Evolutionary conservation across 768 basidiomycete genomes (phyloP).

Genomic region (Tricholoma sp.): DNA sequence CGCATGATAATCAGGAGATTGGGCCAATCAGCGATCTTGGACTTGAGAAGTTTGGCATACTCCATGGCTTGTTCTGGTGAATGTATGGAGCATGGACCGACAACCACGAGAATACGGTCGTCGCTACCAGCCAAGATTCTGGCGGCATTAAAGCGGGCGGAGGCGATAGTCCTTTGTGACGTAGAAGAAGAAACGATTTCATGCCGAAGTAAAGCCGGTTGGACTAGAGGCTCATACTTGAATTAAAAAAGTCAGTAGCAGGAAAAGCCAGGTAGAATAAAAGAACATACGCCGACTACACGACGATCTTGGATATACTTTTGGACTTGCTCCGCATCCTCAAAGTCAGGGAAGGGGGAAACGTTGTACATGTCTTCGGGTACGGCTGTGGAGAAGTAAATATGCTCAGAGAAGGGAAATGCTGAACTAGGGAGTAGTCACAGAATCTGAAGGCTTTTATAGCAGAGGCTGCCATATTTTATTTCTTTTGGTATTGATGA

Average conservation of each 20-base stretch:
- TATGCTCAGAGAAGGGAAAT: slow-evolving; percentile 14
- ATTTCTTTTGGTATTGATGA: neutral
- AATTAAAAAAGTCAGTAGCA: neutral
- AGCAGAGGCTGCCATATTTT: slow-evolving; percentile 10
- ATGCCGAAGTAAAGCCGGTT: slow-evolving; percentile 85
- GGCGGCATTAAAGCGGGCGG: slow-evolving; percentile 74
- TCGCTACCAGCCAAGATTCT: slow-evolving; percentile 80
- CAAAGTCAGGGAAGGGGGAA: slow-evolving; percentile 59
- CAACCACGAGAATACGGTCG: slow-evolving; percentile 82
- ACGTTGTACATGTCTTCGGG: slow-evolving; percentile 47
- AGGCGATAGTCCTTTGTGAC: slow-evolving; percentile 73
- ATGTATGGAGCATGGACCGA: slow-evolving; percentile 97
- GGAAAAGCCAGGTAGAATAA: neutral
- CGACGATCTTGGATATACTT: slow-evolving; percentile 78
- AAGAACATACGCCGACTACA: slow-evolving; percentile 64
- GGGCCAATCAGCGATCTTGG: slow-evolving; percentile 58
- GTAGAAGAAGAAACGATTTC: slow-evolving; percentile 67
- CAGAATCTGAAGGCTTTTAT: slow-evolving; percentile 34
- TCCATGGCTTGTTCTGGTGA: slow-evolving; percentile 79
- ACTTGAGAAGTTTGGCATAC: slow-evolving; percentile 71
- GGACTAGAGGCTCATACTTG: slow-evolving; percentile 94
- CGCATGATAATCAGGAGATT: slow-evolving; percentile 94
- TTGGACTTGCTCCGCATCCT: slow-evolving; percentile 58
- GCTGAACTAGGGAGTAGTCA: slow-evolving; percentile 19
- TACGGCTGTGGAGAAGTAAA: slow-evolving; percentile 28